Base-by-base conservation (phyloP, 2,329 filamentous ascomycete genomes). In the Tolypocladium tundrense region DNA sequence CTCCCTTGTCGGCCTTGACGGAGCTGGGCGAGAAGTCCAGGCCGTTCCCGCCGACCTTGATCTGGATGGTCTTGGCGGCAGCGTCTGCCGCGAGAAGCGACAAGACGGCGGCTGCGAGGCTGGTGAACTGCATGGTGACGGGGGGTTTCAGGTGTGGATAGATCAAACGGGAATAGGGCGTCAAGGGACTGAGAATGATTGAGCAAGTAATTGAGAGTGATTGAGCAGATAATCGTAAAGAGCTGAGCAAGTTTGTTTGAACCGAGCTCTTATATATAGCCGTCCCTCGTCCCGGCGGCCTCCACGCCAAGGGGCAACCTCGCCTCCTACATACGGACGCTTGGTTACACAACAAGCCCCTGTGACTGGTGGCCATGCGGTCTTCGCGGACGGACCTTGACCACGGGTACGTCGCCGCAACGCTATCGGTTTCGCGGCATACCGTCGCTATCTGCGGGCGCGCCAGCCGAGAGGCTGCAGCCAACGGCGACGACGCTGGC, bases 1-100 rank as follows among this genome's bases (percentile, higher is more conserved):
- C 77, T 57, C 78, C 79, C 6, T 72, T 60, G 7, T 67, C 66
- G 11, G 78, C 79, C 48, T 55, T 59, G 9, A 74, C 76, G 51
- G 75, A 77, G 71, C 82, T 42, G 42, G 61, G 61, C 14, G 27
- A 21, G 40, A 53, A 57, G 19, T n/a, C 79, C 62, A 74, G 75
- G 60, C 75, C 73, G 9, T 74, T 72, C 63, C 79, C 78, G 59
- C 80, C 80, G 16, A 72, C 61, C 41, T 69, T 61, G 31, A 79
- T 77, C 33, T 67, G 69, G 58, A 81, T 63, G 27, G 72, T 73
- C 59, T 74, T 69, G 2, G 79, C 79, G 13, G 64, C 40, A 33
- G 50, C 48, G 39, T 35, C n/a, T 14, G 56, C 40, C n/a, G 60
- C 58, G 13, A 63, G 56, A 14, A 58, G 39, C 41, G 63, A 61